These are phyloP conservation scores for Elymus sibiricus DNA, from an alignment of 176 grass and related monocot species.

Conservation along the genomic window DNA sequence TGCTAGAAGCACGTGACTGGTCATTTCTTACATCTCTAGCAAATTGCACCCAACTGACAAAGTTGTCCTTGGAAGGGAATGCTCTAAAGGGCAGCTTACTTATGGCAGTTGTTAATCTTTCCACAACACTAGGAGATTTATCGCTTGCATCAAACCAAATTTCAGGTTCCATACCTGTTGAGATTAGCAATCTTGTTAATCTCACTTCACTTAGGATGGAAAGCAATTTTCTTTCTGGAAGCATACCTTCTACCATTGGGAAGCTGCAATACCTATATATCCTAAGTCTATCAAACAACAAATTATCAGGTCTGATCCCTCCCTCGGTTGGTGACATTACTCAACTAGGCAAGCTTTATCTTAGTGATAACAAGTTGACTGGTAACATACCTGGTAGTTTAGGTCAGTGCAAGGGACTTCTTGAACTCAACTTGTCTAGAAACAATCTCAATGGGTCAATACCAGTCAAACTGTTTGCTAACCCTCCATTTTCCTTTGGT, in stretches of 20 bases:
- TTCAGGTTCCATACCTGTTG: slow-evolving; percentile 23
- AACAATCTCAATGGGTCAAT: slow-evolving; percentile 17
- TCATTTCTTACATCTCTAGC: background rate
- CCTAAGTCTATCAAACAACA: slow-evolving; percentile 45
- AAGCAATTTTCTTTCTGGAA: slow-evolving; percentile 44
- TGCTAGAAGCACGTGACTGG: slow-evolving; percentile 18
- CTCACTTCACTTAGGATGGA: slow-evolving; percentile 36
- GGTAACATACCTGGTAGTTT: slow-evolving; percentile 39
- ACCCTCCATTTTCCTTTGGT: background rate
- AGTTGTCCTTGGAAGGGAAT: slow-evolving; percentile 20
- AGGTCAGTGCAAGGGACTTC: slow-evolving; percentile 25
- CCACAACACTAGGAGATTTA: slow-evolving; percentile 8
- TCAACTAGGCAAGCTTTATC: slow-evolving; percentile 29
- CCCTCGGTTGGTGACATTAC: slow-evolving; percentile 26
- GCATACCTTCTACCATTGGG: slow-evolving; percentile 42
- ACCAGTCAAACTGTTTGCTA: background rate
- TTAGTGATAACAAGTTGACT: slow-evolving; percentile 31
- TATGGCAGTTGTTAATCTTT: slow-evolving; percentile 20
- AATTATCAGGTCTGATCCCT: slow-evolving; percentile 47
- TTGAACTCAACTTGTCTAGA: slow-evolving; percentile 33
- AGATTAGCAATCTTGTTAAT: slow-evolving; percentile 32
- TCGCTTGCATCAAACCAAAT: slow-evolving; percentile 33
- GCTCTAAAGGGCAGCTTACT: slow-evolving; percentile 8
- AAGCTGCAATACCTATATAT: slow-evolving; percentile 17
- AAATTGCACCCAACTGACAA: slow-evolving; percentile 12